Percentiles rank a stretch among this genome's conserved stretches.
Evolutionary conservation across 169 alveolate genomes (phyloP).

Genomic region (Babesia microti): DNA sequence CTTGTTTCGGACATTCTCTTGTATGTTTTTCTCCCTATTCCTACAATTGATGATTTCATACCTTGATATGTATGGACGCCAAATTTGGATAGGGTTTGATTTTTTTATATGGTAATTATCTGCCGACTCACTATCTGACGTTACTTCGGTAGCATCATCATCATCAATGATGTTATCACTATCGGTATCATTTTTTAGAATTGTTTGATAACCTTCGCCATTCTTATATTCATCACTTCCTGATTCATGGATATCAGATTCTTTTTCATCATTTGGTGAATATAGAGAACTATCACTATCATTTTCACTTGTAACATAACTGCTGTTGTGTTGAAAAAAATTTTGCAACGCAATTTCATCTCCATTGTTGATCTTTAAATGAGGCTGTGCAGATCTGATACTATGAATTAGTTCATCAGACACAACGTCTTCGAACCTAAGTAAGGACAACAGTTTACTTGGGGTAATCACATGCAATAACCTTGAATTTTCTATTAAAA

Average conservation of each 20-base stretch:
- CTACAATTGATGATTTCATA: too few species aligned
- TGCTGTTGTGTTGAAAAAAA: conserved; percentile 33
- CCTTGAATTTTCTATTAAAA: conserved; percentile 79
- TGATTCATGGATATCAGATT: conserved; percentile 2
- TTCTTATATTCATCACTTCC: conserved; percentile 5
- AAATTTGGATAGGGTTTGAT: conserved; percentile 35
- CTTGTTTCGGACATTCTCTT: conserved; percentile 29
- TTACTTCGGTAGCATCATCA: neutral
- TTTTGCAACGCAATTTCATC: conserved; percentile 27
- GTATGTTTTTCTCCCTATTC: conserved; percentile 27
- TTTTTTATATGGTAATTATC: conserved; percentile 6
- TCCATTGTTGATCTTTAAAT: conserved; percentile 30
- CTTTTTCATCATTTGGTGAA: conserved; percentile 14
- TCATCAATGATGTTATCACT: conserved; percentile 1
- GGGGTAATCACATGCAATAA: conserved; percentile 80
- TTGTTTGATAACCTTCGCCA: neutral
- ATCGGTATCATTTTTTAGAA: neutral
- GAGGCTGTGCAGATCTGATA: conserved; percentile 11
- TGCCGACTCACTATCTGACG: neutral
- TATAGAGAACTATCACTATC: conserved; percentile 3
- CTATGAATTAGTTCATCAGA: conserved; percentile 9
- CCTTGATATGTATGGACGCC: conserved; percentile 46
- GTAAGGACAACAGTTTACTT: conserved; percentile 23
- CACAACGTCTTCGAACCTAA: conserved; percentile 34
- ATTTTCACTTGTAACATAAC: conserved; percentile 3